phyloP scores from a whole-genome alignment of 1,139 yeast species.

The Saccharomyces hybrid region DNA sequence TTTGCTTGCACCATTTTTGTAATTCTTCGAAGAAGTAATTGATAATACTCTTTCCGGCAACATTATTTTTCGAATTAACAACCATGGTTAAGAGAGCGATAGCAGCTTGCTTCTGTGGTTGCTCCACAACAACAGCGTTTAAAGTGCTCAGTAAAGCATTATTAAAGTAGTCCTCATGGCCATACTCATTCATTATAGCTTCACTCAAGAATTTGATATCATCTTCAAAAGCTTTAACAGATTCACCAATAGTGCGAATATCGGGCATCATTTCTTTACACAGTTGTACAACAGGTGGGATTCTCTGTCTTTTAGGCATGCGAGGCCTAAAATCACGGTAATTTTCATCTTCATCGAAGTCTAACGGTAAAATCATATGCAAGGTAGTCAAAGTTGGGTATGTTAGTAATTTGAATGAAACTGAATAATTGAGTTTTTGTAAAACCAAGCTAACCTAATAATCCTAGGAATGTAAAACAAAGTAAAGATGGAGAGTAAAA shows the following conservation, averaged over 20 bases:
- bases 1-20: slow-evolving; percentile 44
- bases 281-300: slow-evolving; percentile 36
- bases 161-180: slow-evolving; percentile 56
- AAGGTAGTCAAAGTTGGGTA: slow-evolving; percentile 7
- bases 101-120: slow-evolving; percentile 79
- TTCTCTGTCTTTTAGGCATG: slow-evolving; percentile 31
- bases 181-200: slow-evolving; percentile 64
- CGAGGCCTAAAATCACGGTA: slow-evolving; percentile 30
- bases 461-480: background rate
- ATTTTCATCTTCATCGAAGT: slow-evolving; percentile 30
- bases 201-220: slow-evolving; percentile 61
- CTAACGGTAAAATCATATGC: slow-evolving; percentile 17
- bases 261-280: slow-evolving; percentile 42
- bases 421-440: background rate
- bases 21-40: slow-evolving; percentile 62
- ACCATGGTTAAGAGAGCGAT: slow-evolving; percentile 63
- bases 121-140: slow-evolving; percentile 68
- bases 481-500: background rate
- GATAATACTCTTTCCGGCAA: slow-evolving; percentile 62
- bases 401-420: background rate
- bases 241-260: slow-evolving; percentile 60
- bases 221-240: slow-evolving; percentile 49
- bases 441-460: background rate
- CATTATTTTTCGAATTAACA: slow-evolving; percentile 57
- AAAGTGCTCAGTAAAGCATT: slow-evolving; percentile 54